These are phyloP conservation scores for Myxozyma neglecta DNA, from an alignment of 805 yeast genomes.

Conservation along the genomic window DNA sequence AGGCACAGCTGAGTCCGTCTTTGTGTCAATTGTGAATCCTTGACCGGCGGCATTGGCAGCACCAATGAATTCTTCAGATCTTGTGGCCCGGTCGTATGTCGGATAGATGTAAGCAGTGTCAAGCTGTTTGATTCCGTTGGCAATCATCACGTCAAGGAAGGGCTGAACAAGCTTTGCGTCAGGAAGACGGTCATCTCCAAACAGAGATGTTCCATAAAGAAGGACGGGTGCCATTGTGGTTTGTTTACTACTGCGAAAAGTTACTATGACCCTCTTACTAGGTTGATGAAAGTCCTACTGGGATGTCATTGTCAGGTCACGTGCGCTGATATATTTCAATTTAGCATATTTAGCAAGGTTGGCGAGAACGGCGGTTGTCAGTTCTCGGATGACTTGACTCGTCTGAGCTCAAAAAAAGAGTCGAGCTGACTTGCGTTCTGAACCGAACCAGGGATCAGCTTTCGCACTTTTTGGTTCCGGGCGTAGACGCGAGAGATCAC, in stretches of 20 bases:
- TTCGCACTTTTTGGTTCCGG: not conserved
- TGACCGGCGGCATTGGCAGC: conserved; percentile 4
- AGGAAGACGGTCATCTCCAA: not conserved
- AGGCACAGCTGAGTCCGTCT: not conserved
- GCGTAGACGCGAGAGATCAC: not conserved
- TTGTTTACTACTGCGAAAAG: not conserved
- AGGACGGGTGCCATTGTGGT: not conserved
- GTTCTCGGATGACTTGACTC: not conserved
- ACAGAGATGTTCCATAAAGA: conserved; percentile 1
- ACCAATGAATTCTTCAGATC: not conserved
- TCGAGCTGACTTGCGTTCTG: not conserved
- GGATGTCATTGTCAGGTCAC: not conserved
- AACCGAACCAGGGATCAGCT: not conserved
- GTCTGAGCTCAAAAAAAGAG: not conserved
- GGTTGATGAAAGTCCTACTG: no score
- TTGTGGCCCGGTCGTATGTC: not conserved
- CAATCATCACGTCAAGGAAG: conserved; percentile 2
- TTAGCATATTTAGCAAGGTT: no score
- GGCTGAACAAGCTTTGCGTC: conserved; percentile 1
- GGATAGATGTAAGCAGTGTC: conserved; percentile 8
- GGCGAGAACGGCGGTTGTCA: not conserved
- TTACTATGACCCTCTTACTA: no score
- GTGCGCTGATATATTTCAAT: not conserved
- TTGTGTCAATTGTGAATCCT: conserved; percentile 5
- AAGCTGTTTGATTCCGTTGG: conserved; percentile 1